Conservation (phyloP, 2,329 filamentous ascomycete genomes). For the Trichoderma sp. region DNA sequence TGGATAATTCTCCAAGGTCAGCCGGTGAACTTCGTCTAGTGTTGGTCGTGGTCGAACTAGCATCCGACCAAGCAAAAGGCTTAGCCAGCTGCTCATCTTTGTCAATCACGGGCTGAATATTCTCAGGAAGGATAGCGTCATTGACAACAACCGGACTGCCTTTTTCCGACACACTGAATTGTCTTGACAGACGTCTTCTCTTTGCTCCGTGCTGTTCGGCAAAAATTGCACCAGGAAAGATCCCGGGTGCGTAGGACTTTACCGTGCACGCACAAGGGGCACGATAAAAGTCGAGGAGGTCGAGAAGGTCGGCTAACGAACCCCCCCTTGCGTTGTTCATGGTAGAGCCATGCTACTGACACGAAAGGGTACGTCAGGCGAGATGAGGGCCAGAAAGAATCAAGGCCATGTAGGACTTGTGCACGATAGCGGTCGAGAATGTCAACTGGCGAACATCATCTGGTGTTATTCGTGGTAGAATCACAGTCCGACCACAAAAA, state of each 20-base stretch:
- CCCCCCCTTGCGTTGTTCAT: no score
- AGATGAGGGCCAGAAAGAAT: no score
- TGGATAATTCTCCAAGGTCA: constrained; percentile 18
- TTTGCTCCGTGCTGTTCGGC: neutral
- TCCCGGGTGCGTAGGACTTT: constrained; percentile 4
- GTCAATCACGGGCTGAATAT: neutral
- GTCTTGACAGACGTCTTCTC: neutral
- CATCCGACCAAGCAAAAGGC: no score
- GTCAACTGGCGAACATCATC: constrained; percentile 30
- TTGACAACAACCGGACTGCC: constrained; percentile 26
- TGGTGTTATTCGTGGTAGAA: constrained; percentile 28
- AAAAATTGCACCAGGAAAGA: neutral
- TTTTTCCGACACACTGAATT: constrained; percentile 29
- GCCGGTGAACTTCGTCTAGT: constrained; percentile 35
- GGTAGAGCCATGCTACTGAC: no score
- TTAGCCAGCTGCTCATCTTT: no score
- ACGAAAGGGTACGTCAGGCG: no score
- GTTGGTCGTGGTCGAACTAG: neutral
- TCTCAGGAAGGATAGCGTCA: neutral
- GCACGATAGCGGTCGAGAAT: no score
- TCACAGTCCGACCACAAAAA: constrained; percentile 33
- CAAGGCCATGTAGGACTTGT: no score
- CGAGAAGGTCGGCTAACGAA: constrained; percentile 20
- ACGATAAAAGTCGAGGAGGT: no score
- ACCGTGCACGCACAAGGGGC: no score